Conservation (phyloP, 805 yeast genomes). For the Candida takata region DNA sequence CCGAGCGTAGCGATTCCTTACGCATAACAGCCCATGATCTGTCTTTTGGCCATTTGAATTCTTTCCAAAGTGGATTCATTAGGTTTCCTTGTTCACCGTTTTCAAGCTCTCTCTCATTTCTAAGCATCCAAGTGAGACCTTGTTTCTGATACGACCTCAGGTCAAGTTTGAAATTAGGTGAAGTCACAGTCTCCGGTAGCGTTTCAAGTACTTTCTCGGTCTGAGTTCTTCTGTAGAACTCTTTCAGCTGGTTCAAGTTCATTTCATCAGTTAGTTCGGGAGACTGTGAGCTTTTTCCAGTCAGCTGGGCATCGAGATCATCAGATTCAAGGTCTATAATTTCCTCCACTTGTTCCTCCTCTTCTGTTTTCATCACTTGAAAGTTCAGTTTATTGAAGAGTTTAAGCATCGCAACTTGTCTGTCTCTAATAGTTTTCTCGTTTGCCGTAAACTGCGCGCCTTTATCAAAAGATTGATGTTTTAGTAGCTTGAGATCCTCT, state of each 20-base stretch:
- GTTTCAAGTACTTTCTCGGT: slow-evolving; percentile 46
- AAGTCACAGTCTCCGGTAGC: slow-evolving; percentile 53
- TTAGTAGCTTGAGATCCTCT: slow-evolving; percentile 18
- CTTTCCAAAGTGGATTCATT: slow-evolving; percentile 83
- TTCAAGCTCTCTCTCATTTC: slow-evolving; percentile 58
- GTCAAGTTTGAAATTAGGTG: slow-evolving; percentile 44
- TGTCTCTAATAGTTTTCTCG: slow-evolving; percentile 43
- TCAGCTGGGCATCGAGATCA: slow-evolving; percentile 14
- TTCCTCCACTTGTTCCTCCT: slow-evolving; percentile 19
- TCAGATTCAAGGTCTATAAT: slow-evolving; percentile 32
- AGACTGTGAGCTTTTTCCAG: slow-evolving; percentile 5
- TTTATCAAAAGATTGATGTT: slow-evolving; percentile 7
- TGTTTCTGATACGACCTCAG: slow-evolving; percentile 76
- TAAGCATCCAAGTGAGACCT: slow-evolving; percentile 87
- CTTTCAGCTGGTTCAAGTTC: slow-evolving; percentile 64
- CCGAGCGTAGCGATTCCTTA: slow-evolving; percentile 12
- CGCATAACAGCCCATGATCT: slow-evolving; percentile 31
- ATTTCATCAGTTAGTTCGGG: slow-evolving; percentile 33
- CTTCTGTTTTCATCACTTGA: slow-evolving; percentile 15
- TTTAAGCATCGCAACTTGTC: slow-evolving; percentile 48
- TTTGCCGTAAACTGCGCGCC: slow-evolving; percentile 40
- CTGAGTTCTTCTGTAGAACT: slow-evolving; percentile 68
- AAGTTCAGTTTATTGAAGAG: slow-evolving; percentile 47
- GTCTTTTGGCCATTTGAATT: slow-evolving; percentile 65
- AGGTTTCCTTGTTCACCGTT: slow-evolving; percentile 34